Evolutionary conservation across 2,329 filamentous ascomycete genomes (phyloP), one percentile per base, ranked within the genome.

Genomic region (Alternaria atra): DNA sequence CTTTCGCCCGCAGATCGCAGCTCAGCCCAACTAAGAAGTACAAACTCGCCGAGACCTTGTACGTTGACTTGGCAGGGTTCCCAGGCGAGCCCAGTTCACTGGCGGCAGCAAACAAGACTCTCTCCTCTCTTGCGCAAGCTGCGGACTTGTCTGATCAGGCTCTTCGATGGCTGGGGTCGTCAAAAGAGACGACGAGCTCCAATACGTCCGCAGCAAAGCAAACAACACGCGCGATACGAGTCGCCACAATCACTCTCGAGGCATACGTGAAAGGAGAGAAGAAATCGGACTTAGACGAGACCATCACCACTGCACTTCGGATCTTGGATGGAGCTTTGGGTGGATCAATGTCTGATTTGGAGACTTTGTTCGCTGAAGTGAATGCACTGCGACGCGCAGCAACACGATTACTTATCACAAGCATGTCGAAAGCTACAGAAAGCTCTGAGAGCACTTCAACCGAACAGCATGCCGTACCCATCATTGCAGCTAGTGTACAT

Each of bases 1-100:
- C 90, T 1, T 91, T 89, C 66, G 79, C 82, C 15, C 83, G 89
- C 57, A 84, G 90, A 54, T 80, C 77, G 8, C 73, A 77, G 5
- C 61, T 78, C 0, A 70, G 73, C 1, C 64, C 79, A 0, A 58
- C 60, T 3, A 70, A 78, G 6, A 79, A 77, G 10, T 86, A 84
- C 60, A 77, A 80, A 4, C 66, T 80, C 10, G 80, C 73, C 2
- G 70, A 73, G 44, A 66, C 69, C 8, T 53, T 73, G 15, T 76
- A 71, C 54, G 52, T 60, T 29, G 67, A 76, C 20, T 52, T 78
- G 44, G 37, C 51, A 39, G 68, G 58, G 17, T 23, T 53, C 17
- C 25, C 52, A 35, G 46, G 47, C n/a, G 52, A 39, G 13, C 15
- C 43, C 17, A 35, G 32, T 25, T 32, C 32, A 13, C 50, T 34